A percentile compares a stretch with the other conserved stretches of the same genome.
Evolutionary conservation across 148 eudicot species (phyloP).

Genomic region (Suaeda aralocaspica): DNA sequence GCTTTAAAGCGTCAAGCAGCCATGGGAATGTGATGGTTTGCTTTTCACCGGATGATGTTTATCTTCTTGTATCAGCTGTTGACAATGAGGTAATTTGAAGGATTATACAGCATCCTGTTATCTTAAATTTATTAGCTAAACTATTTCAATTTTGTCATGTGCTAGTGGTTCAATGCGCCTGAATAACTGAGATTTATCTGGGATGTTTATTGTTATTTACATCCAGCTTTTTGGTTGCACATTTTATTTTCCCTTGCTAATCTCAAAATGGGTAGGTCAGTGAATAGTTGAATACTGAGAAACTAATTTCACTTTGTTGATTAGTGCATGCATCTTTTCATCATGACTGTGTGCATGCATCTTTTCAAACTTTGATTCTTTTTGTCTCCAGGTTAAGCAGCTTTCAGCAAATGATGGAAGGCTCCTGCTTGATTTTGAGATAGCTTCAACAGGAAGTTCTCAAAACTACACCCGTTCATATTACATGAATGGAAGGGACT

Average conservation of each 20-base stretch:
- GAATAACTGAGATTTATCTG: background rate
- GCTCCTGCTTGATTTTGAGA: conserved; percentile 59
- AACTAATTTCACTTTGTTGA: background rate
- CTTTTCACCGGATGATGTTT: conserved; percentile 87
- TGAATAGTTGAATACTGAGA: background rate
- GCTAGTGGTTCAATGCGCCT: no score
- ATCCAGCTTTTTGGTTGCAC: background rate
- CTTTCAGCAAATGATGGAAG: conserved; percentile 86
- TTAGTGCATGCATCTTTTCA: background rate
- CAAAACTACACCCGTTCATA: conserved; percentile 92
- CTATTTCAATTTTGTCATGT: no score
- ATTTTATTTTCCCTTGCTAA: background rate
- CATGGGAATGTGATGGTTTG: conserved; percentile 94
- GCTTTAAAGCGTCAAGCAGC: conserved; percentile 71
- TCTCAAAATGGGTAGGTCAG: background rate
- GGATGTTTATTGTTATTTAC: background rate
- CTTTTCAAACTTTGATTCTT: background rate
- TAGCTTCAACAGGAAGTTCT: conserved; percentile 72
- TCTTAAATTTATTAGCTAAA: no score
- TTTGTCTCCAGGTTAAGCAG: conserved; percentile 68
- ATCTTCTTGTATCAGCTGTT: conserved; percentile 86
- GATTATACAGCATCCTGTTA: background rate
- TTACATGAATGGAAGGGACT: conserved; percentile 89
- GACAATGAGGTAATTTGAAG: conserved; percentile 72
- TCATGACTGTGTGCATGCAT: background rate